Conservation (phyloP, 345 rosid genomes). For the Euphorbia lathyris region DNA sequence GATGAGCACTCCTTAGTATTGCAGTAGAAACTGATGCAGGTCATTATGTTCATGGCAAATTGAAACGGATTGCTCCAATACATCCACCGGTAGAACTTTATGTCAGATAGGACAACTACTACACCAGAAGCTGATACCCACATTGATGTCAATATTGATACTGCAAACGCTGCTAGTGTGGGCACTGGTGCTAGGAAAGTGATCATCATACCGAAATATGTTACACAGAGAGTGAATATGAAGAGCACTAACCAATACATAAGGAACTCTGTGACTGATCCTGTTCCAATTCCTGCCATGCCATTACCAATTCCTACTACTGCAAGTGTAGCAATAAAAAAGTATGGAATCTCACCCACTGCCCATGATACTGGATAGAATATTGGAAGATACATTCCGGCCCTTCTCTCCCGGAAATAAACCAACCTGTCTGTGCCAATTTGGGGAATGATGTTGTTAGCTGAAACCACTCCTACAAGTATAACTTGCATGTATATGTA, state of each 20-base stretch:
- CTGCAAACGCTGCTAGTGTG: slow-evolving; percentile 36
- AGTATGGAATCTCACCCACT: slow-evolving; percentile 33
- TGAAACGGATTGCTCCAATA: slow-evolving; percentile 37
- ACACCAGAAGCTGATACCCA: slow-evolving; percentile 37
- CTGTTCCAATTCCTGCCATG: slow-evolving; percentile 32
- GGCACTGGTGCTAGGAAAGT: slow-evolving; percentile 41
- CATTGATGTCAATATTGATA: slow-evolving; percentile 26
- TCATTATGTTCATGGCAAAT: slow-evolving; percentile 20
- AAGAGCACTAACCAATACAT: slow-evolving; percentile 31
- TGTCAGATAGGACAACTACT: slow-evolving; percentile 29
- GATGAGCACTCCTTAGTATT: slow-evolving; percentile 22
- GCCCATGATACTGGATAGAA: slow-evolving; percentile 40
- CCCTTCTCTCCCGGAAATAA: slow-evolving; percentile 34
- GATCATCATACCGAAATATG: slow-evolving; percentile 40
- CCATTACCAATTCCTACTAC: slow-evolving; percentile 34
- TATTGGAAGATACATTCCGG: slow-evolving; percentile 36
- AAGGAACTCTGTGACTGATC: slow-evolving; percentile 22
- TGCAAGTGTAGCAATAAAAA: slow-evolving; percentile 31
- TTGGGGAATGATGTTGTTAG: slow-evolving; percentile 32
- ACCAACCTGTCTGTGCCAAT: slow-evolving; percentile 37
- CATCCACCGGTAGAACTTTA: slow-evolving; percentile 34
- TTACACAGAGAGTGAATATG: slow-evolving; percentile 26
- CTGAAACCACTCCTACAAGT: slow-evolving; percentile 33
- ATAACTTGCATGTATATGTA: slow-evolving; percentile 36
- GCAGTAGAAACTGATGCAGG: slow-evolving; percentile 24